These are phyloP conservation scores for Fusarium scirpi DNA, from an alignment of 2,329 filamentous ascomycete genomes.

Conservation along the genomic window DNA sequence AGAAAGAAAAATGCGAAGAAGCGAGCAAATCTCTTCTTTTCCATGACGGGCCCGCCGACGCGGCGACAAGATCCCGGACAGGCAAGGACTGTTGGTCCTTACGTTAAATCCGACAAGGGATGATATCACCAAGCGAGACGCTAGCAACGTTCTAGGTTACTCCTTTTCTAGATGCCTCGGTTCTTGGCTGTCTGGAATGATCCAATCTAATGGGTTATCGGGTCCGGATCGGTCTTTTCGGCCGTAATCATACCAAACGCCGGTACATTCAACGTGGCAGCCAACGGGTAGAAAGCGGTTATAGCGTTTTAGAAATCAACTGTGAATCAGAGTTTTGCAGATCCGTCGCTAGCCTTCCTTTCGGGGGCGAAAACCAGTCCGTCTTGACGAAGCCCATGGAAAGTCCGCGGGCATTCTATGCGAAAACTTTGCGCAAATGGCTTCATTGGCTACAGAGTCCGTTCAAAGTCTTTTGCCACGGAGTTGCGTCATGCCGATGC, in stretches of 20 bases:
- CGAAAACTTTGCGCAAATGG: slow-evolving; percentile 16
- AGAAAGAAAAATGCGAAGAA: not conserved
- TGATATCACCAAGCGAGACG: slow-evolving; percentile 27
- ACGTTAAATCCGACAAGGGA: slow-evolving; percentile 19
- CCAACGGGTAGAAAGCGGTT: not conserved
- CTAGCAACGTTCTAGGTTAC: slow-evolving; percentile 19
- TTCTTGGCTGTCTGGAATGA: not conserved
- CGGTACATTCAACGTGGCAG: not conserved
- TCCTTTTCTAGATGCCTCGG: slow-evolving; percentile 27
- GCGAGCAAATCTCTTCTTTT: not conserved
- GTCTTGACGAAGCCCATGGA: not conserved
- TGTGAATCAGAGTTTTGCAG: not conserved
- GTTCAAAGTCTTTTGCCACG: slow-evolving; percentile 2
- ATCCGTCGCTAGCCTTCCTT: not conserved
- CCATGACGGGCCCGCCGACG: slow-evolving; percentile 28
- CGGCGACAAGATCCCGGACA: not conserved
- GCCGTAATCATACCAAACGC: slow-evolving; percentile 29
- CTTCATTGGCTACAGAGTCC: not conserved
- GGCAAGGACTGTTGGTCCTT: slow-evolving; percentile 21
- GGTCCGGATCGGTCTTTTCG: slow-evolving; percentile 36
- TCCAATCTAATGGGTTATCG: slow-evolving; percentile 8
- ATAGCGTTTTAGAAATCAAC: not conserved
- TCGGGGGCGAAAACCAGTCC: not conserved
- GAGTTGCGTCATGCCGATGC: slow-evolving; percentile 17
- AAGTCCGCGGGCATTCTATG: slow-evolving; percentile 6